phyloP scores from a whole-genome alignment of 768 basidiomycete species.

The Mycena floridula region DNA sequence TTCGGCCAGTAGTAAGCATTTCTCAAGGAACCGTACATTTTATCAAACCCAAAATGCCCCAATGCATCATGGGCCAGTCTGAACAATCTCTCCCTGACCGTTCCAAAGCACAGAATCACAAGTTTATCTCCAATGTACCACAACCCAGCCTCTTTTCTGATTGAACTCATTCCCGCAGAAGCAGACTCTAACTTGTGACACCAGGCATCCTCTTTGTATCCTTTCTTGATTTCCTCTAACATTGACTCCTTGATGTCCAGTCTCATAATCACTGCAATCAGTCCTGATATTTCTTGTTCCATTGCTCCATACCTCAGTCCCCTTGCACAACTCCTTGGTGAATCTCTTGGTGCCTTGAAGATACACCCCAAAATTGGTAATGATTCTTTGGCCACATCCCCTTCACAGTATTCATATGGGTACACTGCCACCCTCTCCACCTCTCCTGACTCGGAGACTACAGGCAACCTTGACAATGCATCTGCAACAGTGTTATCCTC shows the following conservation, averaged over 20 bases:
- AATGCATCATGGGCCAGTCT: background rate
- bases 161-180: conserved; percentile 3
- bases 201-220: conserved; percentile 3
- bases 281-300: background rate
- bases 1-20: conserved; percentile 10
- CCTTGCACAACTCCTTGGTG: background rate
- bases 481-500: conserved; percentile 23
- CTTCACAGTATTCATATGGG: background rate
- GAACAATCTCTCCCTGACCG: no score
- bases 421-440: background rate
- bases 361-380: background rate
- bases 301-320: background rate
- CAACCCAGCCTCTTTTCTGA: background rate
- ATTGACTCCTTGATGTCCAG: background rate
- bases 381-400: background rate
- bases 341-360: background rate
- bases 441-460: background rate
- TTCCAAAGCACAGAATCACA: no score
- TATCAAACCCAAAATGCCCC: conserved; percentile 4
- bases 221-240: background rate
- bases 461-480: conserved; percentile 17
- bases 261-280: background rate
- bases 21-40: conserved; percentile 6
- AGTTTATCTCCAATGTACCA: conserved; percentile 1
- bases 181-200: conserved; percentile 3